These are phyloP conservation scores for Irpex lacteus DNA, from an alignment of 1,284 basidiomycete species.

Conservation along the genomic window DNA sequence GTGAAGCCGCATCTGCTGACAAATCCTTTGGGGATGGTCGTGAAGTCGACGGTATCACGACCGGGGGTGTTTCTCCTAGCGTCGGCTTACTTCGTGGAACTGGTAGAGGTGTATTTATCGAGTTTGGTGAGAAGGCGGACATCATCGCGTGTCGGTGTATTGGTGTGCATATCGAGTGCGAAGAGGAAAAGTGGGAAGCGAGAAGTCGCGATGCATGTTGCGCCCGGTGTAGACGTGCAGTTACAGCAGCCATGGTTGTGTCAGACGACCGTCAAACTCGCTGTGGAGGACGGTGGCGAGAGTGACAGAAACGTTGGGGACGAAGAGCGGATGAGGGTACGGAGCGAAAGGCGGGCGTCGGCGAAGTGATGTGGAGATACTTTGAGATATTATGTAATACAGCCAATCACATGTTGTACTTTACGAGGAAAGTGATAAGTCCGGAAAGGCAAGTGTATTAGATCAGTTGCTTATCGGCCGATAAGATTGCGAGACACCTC, in stretches of 20 bases:
- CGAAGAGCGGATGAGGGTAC: background rate
- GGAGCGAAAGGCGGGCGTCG: background rate
- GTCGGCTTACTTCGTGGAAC: slow-evolving; percentile 27
- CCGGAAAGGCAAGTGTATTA: background rate
- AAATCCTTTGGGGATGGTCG: slow-evolving; percentile 34
- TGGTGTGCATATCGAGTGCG: slow-evolving; percentile 22
- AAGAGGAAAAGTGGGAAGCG: slow-evolving; percentile 11
- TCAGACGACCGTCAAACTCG: background rate
- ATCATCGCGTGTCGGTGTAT: slow-evolving; percentile 53
- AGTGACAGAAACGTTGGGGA: background rate
- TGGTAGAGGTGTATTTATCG: slow-evolving; percentile 18
- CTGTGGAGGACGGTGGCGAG: background rate
- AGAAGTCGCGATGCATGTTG: slow-evolving; percentile 11
- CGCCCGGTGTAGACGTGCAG: slow-evolving; percentile 8
- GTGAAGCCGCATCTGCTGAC: slow-evolving; percentile 59
- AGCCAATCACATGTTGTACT: background rate
- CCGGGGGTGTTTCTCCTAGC: slow-evolving; percentile 48
- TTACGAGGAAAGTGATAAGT: background rate
- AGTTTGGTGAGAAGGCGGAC: slow-evolving; percentile 44
- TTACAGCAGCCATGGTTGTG: slow-evolving; percentile 11
- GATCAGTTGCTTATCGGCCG: background rate
- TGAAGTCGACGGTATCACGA: slow-evolving; percentile 44
- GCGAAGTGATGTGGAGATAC: background rate
- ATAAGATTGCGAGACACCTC: background rate
- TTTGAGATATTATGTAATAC: background rate